Evolutionary conservation across 2,329 filamentous ascomycete species (phyloP).

Genomic region (Dothidotthia symphoricarpi): DNA sequence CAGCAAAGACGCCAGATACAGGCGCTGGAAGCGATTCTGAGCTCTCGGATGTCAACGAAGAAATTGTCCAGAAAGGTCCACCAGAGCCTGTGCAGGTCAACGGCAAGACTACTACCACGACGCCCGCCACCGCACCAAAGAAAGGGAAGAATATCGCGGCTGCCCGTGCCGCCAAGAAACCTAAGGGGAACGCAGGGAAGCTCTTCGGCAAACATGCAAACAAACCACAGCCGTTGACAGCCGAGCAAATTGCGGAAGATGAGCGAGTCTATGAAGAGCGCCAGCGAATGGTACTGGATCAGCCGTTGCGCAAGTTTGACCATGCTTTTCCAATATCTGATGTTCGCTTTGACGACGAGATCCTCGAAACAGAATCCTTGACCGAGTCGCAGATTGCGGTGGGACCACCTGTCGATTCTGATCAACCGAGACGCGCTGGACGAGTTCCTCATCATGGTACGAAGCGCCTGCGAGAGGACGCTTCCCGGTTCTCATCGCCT

Average conservation of each 20-base stretch:
- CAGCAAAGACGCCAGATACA: slow-evolving; percentile 28
- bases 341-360: slow-evolving; percentile 39
- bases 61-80: slow-evolving; percentile 38
- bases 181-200: slow-evolving; percentile 31
- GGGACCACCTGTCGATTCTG: slow-evolving; percentile 34
- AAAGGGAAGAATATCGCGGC: slow-evolving; percentile 26
- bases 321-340: slow-evolving; percentile 30
- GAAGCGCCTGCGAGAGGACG: slow-evolving; percentile 35
- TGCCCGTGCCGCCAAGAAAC: slow-evolving; percentile 35
- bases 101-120: slow-evolving; percentile 18
- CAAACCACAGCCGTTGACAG: slow-evolving; percentile 30
- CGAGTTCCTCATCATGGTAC: slow-evolving; percentile 26
- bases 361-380: slow-evolving; percentile 37
- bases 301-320: slow-evolving; percentile 24
- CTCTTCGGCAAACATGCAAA: slow-evolving; percentile 28
- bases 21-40: slow-evolving; percentile 36
- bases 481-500: slow-evolving; percentile 32
- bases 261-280: slow-evolving; percentile 25
- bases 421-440: slow-evolving; percentile 32
- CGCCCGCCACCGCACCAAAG: slow-evolving; percentile 20
- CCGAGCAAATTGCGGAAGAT: slow-evolving; percentile 29
- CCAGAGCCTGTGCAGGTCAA: slow-evolving; percentile 31
- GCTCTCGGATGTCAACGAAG: slow-evolving; percentile 41
- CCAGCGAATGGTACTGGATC: slow-evolving; percentile 26
- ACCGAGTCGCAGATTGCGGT: slow-evolving; percentile 39